Conservation (phyloP, 495 filamentous ascomycete species). For the Hypoxylon intermedium region DNA sequence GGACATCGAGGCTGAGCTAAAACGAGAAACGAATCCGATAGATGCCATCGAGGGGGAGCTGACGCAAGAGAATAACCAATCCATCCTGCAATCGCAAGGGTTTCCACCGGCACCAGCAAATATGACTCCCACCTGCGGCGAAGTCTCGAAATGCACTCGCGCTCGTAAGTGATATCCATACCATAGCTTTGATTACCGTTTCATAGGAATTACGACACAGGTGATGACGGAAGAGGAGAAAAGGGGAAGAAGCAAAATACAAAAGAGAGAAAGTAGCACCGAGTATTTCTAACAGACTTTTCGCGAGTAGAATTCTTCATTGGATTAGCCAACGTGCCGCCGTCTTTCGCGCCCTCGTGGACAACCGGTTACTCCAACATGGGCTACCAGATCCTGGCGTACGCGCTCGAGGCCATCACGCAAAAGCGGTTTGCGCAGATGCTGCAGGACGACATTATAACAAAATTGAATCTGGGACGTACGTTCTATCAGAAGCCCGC, state of each 20-base stretch:
- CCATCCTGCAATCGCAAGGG: conserved; percentile 39
- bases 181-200: not conserved
- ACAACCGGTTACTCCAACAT: conserved; percentile 66
- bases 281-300: conserved; percentile 5
- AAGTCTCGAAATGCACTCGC: conserved; percentile 44
- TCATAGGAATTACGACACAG: not conserved
- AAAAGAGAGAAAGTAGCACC: not conserved
- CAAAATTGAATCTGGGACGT: conserved; percentile 53
- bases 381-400: conserved; percentile 60
- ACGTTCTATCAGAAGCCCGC: conserved; percentile 50
- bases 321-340: conserved; percentile 55
- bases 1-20: conserved; percentile 14
- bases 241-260: not conserved
- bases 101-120: conserved; percentile 52
- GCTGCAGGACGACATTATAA: conserved; percentile 53
- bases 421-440: conserved; percentile 53
- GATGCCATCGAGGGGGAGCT: conserved; percentile 52
- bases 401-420: conserved; percentile 62
- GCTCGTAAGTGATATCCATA: conserved; percentile 40
- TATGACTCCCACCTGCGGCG: conserved; percentile 51
- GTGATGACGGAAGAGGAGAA: not conserved
- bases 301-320: conserved; percentile 57
- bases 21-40: conserved; percentile 35
- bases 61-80: conserved; percentile 49
- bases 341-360: conserved; percentile 55